phyloP scores from a whole-genome alignment of 768 basidiomycete genomes.

The Lactarius vividus region DNA sequence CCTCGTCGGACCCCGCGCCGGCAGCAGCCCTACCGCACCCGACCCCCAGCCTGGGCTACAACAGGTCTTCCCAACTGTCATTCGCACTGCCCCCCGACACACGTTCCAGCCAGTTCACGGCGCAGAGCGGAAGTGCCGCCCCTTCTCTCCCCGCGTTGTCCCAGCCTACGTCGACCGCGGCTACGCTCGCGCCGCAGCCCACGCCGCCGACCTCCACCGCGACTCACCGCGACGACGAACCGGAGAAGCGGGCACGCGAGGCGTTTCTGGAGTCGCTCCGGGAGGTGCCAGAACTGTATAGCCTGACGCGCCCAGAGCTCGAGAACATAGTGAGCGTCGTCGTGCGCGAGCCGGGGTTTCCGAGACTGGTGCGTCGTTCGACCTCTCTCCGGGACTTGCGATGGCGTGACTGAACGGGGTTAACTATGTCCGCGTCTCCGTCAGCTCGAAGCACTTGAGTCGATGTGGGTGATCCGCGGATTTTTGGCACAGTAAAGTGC shows the following conservation, averaged over 20 bases:
- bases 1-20: constrained; percentile 2
- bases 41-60: neutral
- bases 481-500: constrained; percentile 21
- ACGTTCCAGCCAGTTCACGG: constrained; percentile 2
- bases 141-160: constrained; percentile 21
- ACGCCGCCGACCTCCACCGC: constrained; percentile 12
- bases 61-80: constrained; percentile 1
- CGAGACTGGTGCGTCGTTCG: constrained; percentile 54
- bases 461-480: constrained; percentile 44
- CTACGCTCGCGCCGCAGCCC: constrained; percentile 11
- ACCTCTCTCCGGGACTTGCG: neutral
- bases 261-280: constrained; percentile 42
- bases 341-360: constrained; percentile 74
- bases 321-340: constrained; percentile 59
- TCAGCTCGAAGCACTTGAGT: constrained; percentile 50
- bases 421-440: neutral
- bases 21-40: neutral
- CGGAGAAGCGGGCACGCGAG: constrained; percentile 17
- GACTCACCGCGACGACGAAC: constrained; percentile 9
- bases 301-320: constrained; percentile 49
- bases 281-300: constrained; percentile 50
- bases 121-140: neutral
- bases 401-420: neutral
- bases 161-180: constrained; percentile 11
- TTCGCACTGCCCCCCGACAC: constrained; percentile 3